phyloP scores from a whole-genome alignment of 805 yeast species.

The Saturnispora halmiae region DNA sequence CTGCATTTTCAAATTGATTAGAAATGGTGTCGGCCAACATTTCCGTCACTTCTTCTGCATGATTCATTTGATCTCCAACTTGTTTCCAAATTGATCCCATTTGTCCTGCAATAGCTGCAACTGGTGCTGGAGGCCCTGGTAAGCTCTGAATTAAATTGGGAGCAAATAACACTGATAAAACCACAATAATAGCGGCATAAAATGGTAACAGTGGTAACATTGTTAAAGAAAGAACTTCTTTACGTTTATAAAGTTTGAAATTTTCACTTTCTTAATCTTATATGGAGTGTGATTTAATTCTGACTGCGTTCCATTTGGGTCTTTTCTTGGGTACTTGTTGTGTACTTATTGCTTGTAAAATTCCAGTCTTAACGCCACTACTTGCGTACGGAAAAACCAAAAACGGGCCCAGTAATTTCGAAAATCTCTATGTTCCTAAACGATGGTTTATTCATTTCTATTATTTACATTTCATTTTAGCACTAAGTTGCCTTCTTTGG shows the following conservation, averaged over 20 bases:
- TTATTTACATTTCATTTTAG: constrained; percentile 32
- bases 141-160: constrained; percentile 3
- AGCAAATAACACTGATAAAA: constrained; percentile 10
- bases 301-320: neutral
- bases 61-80: constrained; percentile 1
- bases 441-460: constrained; percentile 58
- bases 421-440: constrained; percentile 45
- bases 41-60: constrained; percentile 3
- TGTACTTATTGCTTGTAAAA: constrained; percentile 10
- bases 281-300: neutral
- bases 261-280: no score
- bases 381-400: constrained; percentile 17
- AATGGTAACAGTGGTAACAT: constrained; percentile 12
- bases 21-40: constrained; percentile 2
- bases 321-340: constrained; percentile 3
- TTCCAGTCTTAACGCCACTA: constrained; percentile 10
- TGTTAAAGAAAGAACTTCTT: neutral
- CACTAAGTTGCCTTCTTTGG: constrained; percentile 12
- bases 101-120: constrained; percentile 1
- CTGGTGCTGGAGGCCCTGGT: constrained; percentile 4
- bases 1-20: neutral
- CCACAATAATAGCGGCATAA: constrained; percentile 8
- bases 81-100: neutral
- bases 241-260: no score
- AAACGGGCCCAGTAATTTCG: neutral